Base-by-base conservation (phyloP, 257 asterid species). In the Leptodermis oblonga region DNA sequence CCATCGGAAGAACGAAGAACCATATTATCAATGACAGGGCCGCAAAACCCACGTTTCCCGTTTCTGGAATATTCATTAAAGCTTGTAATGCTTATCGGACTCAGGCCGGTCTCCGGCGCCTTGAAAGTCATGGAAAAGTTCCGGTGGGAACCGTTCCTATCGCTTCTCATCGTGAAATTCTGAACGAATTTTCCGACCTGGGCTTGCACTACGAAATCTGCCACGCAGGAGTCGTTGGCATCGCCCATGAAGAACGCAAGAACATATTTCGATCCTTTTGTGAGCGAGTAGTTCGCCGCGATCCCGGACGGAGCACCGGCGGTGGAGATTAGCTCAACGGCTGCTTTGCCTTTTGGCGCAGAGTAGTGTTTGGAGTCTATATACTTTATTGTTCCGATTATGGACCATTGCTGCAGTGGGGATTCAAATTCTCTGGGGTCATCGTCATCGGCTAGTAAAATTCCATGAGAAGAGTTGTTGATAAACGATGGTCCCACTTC, bases 21-120 rank as follows among this genome's bases (percentile, higher is more conserved):
- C 60, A 53, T 31, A 22, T 22, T 6, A 15, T 53, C 60, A 53
- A 53, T 53, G 31, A 53, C 60, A 53, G 60, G 60, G 60, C 60
- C 60, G 23, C 33, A 53, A 3, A 22, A 31, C 1, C 3, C 26
- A 20, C 1, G 1, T 1, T 52, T 20, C 20, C 4, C 9, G 7
- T 1, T 20, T 52, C 28, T 22, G 22, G 6, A 4, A n/a, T n/a
- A n/a, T 52, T 53, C 33, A 25, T 3, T 9, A 7, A 7, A 25
- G 33, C 33, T 22, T 5, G 12, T 22, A 9, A 53, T 53, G 1
- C 60, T 22, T 14, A 28, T 7, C 3, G 28, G 3, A 25, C 13
- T 53, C 13, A 0, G 15, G 12, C 31, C 8, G 2, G 33, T 22
- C 3, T 0, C 13, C 13, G 3, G 17, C 5, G 11, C 60, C 60